Conservation (phyloP, 352 stramenopile species). For the Pythium sukuiense region DNA sequence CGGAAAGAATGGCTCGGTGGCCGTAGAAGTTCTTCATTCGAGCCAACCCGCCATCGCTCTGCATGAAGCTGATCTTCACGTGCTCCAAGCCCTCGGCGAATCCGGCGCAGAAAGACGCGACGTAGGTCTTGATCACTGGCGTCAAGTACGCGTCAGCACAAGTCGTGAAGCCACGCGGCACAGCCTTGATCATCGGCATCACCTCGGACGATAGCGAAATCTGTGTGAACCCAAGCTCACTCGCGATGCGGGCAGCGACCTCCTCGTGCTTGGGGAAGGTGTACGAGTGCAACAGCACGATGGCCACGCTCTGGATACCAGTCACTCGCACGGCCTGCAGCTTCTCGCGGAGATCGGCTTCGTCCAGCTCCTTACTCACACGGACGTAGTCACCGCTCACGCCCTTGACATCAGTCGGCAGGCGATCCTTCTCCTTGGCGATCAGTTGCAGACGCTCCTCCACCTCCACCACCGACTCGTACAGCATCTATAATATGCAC, state of each 20-base stretch:
- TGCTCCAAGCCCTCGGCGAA: conserved; percentile 92
- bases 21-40: conserved; percentile 93
- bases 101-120: conserved; percentile 95
- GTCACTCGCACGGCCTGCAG: conserved; percentile 59
- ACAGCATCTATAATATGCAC: conserved; percentile 94
- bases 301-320: conserved; percentile 93
- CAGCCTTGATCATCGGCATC: conserved; percentile 98
- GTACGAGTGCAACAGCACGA: conserved; percentile 96
- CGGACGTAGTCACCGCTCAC: conserved; percentile 90
- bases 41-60: conserved; percentile 97
- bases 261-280: conserved; percentile 95
- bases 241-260: conserved; percentile 86
- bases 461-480: conserved; percentile 96
- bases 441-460: conserved; percentile 95
- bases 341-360: conserved; percentile 69
- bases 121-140: conserved; percentile 97
- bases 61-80: conserved; percentile 98
- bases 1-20: conserved; percentile 93
- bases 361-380: conserved; percentile 82
- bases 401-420: conserved; percentile 66
- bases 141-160: conserved; percentile 98
- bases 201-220: conserved; percentile 90
- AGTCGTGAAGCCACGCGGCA: conserved; percentile 95
- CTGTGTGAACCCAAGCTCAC: conserved; percentile 94
- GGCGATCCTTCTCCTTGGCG: conserved; percentile 57